These are phyloP conservation scores for Dryas integrifolia DNA, from an alignment of 331 rosid genomes.

Conservation along the genomic window DNA sequence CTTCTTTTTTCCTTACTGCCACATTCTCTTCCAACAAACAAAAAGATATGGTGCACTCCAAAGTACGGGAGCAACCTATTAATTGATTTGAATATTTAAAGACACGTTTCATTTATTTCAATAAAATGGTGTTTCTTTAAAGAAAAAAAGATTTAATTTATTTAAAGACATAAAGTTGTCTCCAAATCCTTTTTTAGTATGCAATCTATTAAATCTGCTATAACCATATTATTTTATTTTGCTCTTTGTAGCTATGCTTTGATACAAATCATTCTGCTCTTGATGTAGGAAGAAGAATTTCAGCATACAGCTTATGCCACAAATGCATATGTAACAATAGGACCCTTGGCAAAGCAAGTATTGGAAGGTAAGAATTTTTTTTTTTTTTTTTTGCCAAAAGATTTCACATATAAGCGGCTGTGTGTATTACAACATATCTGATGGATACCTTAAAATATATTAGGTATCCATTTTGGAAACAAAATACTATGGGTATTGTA, in stretches of 20 bases:
- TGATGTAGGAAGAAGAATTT: slow-evolving; percentile 85
- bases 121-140: too few relatives aligned
- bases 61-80: not conserved
- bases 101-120: too few relatives aligned
- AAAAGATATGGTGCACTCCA: not conserved
- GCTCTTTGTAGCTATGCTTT: slow-evolving; percentile 10
- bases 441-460: not conserved
- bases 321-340: slow-evolving; percentile 70
- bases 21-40: not conserved
- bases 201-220: slow-evolving; percentile 1
- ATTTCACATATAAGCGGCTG: not conserved
- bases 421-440: not conserved
- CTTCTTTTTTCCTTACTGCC: not conserved
- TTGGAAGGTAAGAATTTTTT: slow-evolving; percentile 59
- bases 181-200: not conserved
- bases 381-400: not conserved
- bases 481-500: not conserved
- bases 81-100: not conserved
- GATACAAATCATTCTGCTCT: slow-evolving; percentile 23
- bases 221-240: slow-evolving; percentile 5
- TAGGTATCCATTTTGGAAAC: not conserved
- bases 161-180: not conserved
- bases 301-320: slow-evolving; percentile 93
- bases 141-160: too few relatives aligned
- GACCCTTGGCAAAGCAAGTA: slow-evolving; percentile 70